These are phyloP conservation scores for Daedaleopsis sinensis DNA, from an alignment of 768 basidiomycete species.

Conservation along the genomic window DNA sequence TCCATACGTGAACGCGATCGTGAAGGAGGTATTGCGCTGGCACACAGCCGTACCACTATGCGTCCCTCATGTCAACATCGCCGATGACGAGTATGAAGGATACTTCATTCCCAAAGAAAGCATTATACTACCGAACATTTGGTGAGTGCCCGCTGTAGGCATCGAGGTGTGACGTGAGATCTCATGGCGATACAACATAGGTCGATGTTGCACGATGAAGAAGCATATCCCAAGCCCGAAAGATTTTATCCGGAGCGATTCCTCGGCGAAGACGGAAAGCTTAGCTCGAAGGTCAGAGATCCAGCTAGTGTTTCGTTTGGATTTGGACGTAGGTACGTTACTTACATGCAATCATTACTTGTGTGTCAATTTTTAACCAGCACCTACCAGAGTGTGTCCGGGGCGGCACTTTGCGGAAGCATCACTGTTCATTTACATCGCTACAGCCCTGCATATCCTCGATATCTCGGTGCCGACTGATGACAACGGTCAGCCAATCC, in stretches of 20 bases:
- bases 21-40: constrained; percentile 36
- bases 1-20: constrained; percentile 28
- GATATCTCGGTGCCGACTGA: background rate
- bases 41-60: constrained; percentile 34
- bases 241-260: constrained; percentile 13
- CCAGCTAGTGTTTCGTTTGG: constrained; percentile 14
- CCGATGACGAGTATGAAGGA: constrained; percentile 30
- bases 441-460: background rate
- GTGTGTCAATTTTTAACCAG: too few relatives aligned
- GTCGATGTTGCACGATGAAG: constrained; percentile 52
- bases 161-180: background rate
- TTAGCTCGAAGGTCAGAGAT: background rate
- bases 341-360: background rate
- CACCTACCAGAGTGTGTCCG: background rate
- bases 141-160: background rate
- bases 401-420: background rate
- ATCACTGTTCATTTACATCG: background rate
- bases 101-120: constrained; percentile 31
- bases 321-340: background rate
- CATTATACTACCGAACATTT: constrained; percentile 19
- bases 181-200: constrained; percentile 27
- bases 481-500: constrained; percentile 3
- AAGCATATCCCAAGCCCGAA: constrained; percentile 45
- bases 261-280: constrained; percentile 5
- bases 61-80: constrained; percentile 14